A percentile compares a stretch with the other conserved stretches of the same genome.
phyloP scores from a whole-genome alignment of 2,329 filamentous ascomycete genomes.

The Endocalyx cinctus region DNA sequence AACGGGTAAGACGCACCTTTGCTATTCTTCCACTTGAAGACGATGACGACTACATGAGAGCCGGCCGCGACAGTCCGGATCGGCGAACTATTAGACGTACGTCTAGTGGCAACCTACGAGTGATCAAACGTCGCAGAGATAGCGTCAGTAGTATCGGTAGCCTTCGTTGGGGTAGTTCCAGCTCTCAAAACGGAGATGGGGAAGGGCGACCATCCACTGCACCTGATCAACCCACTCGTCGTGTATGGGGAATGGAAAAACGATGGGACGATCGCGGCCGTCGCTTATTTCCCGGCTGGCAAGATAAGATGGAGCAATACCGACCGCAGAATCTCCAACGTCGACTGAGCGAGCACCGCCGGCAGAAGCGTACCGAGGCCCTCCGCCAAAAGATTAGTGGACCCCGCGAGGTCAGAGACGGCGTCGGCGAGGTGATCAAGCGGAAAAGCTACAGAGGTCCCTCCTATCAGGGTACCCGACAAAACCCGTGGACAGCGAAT shows the following conservation, averaged over 20 bases:
- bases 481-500: no score
- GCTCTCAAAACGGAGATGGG: constrained; percentile 15
- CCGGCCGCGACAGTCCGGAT: constrained; percentile 37
- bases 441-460: constrained; percentile 35
- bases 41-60: constrained; percentile 30
- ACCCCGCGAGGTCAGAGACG: constrained; percentile 54
- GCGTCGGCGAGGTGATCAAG: constrained; percentile 53
- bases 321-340: constrained; percentile 48
- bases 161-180: constrained; percentile 15
- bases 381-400: constrained; percentile 57
- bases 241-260: constrained; percentile 25
- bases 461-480: constrained; percentile 20
- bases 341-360: constrained; percentile 52
- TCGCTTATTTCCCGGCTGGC: constrained; percentile 31
- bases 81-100: constrained; percentile 56
- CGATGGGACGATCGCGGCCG: constrained; percentile 26
- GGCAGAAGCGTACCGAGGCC: constrained; percentile 55
- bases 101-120: constrained; percentile 55
- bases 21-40: constrained; percentile 52
- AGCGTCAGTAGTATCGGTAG: constrained; percentile 37
- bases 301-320: constrained; percentile 45
- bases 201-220: constrained; percentile 33
- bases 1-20: constrained; percentile 55
- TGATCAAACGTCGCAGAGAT: constrained; percentile 49
- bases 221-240: constrained; percentile 21